phyloP scores from a whole-genome alignment of 179 eudicot species.

The Beta lomatogona region DNA sequence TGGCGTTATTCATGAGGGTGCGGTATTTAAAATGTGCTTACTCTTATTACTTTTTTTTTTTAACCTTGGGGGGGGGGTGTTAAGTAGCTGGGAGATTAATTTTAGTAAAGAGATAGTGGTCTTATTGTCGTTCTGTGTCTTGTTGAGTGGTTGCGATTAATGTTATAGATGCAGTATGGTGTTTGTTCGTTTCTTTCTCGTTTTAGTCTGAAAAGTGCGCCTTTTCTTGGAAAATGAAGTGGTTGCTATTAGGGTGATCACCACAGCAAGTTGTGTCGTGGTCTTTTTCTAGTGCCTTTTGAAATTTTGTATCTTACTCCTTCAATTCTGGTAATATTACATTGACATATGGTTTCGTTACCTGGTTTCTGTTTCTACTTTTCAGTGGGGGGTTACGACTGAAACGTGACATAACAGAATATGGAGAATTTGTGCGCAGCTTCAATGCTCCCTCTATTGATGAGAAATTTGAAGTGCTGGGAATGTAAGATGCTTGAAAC shows the following conservation, averaged over 20 bases:
- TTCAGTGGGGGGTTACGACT: conserved; percentile 90
- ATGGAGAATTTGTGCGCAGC: conserved; percentile 91
- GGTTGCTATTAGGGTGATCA: background rate
- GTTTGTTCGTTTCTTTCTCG: background rate
- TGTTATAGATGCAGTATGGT: background rate
- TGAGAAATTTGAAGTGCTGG: conserved; percentile 89
- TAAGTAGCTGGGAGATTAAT: background rate
- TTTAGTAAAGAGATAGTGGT: background rate
- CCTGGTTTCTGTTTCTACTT: conserved; percentile 11
- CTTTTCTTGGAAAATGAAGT: background rate
- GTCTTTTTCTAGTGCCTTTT: background rate
- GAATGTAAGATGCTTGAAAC: conserved; percentile 69
- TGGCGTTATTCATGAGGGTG: too few relatives aligned
- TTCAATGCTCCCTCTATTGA: conserved; percentile 95
- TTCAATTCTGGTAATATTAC: background rate
- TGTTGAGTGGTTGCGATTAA: background rate
- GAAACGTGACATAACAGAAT: conserved; percentile 98
- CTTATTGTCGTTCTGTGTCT: background rate
- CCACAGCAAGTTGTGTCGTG: too few relatives aligned
- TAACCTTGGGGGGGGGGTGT: background rate
- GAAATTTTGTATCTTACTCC: background rate
- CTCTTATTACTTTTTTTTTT: too few relatives aligned
- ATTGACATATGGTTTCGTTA: conserved; percentile 11
- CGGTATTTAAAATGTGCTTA: too few relatives aligned
- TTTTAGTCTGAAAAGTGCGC: background rate